Evolutionary conservation across 1,139 yeast genomes (phyloP).

Genomic region (Candida pseudocylindracea): DNA sequence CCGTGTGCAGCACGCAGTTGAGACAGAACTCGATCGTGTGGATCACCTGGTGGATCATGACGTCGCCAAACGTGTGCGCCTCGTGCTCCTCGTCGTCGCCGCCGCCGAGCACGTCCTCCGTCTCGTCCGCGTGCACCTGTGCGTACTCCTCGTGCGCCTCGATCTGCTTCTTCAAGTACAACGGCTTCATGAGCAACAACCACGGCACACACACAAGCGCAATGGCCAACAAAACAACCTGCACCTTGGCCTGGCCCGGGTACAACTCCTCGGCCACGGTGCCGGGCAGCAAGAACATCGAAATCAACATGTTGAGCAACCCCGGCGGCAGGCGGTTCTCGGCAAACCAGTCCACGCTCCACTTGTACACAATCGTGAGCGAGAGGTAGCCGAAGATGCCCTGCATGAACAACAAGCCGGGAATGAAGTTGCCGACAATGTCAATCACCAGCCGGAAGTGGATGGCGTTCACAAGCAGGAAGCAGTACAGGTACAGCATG

Average conservation of each 20-base stretch:
- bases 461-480: neutral
- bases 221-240: neutral
- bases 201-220: constrained; percentile 1
- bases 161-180: neutral
- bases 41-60: constrained; percentile 1
- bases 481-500: constrained; percentile 1
- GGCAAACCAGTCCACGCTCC: constrained; percentile 1
- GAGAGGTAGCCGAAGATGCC: constrained; percentile 1
- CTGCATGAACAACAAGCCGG: constrained; percentile 1
- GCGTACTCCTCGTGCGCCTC: neutral
- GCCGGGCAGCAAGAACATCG: constrained; percentile 1
- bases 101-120: constrained; percentile 8
- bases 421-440: constrained; percentile 1
- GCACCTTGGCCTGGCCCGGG: neutral
- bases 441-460: neutral
- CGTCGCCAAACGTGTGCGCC: constrained; percentile 8
- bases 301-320: constrained; percentile 1
- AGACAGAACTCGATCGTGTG: constrained; percentile 1
- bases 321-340: constrained; percentile 1
- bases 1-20: constrained; percentile 1
- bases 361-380: constrained; percentile 1
- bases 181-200: constrained; percentile 1
- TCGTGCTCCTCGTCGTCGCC: constrained; percentile 15
- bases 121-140: neutral
- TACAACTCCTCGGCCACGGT: neutral